Evolutionary conservation across 2,329 filamentous ascomycete species (phyloP).

Genomic region (Calcarisporium arbuscula): DNA sequence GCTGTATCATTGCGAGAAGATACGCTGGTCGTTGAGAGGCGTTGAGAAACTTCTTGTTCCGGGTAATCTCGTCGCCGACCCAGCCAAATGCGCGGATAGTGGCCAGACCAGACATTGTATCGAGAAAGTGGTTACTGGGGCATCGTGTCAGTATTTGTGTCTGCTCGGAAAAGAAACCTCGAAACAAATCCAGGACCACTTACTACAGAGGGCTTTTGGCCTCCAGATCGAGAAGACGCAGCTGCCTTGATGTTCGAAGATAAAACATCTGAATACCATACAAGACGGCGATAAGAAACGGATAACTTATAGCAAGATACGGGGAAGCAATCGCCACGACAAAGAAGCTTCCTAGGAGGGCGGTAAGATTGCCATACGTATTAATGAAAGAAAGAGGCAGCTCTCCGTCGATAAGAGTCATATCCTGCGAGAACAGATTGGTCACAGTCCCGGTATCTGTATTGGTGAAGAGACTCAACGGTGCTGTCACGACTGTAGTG

Average conservation of each 20-base stretch:
- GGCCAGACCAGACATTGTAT: conserved; percentile 8
- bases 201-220: conserved; percentile 29
- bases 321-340: conserved; percentile 1
- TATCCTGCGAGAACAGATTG: conserved; percentile 34
- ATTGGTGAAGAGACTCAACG: conserved; percentile 28
- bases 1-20: conserved; percentile 9
- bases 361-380: conserved; percentile 6
- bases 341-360: conserved; percentile 1
- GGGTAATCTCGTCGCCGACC: conserved; percentile 1
- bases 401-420: conserved; percentile 27
- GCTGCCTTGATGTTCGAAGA: conserved; percentile 48
- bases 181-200: conserved; percentile 14
- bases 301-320: conserved; percentile 2
- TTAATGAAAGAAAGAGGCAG: conserved; percentile 23
- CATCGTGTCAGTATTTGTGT: too few relatives aligned
- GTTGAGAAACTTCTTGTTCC: conserved; percentile 7
- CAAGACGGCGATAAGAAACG: conserved; percentile 31
- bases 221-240: conserved; percentile 51
- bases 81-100: conserved; percentile 12
- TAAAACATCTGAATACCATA: conserved; percentile 45
- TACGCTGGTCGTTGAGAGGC: conserved; percentile 10
- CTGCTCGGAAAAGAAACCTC: too few relatives aligned
- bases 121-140: conserved; percentile 8
- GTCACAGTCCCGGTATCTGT: conserved; percentile 29
- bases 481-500: conserved; percentile 15